A percentile compares a stretch with the other conserved stretches of the same genome.
Conservation (phyloP, 306 rosid genomes). For the Comarum palustre region DNA sequence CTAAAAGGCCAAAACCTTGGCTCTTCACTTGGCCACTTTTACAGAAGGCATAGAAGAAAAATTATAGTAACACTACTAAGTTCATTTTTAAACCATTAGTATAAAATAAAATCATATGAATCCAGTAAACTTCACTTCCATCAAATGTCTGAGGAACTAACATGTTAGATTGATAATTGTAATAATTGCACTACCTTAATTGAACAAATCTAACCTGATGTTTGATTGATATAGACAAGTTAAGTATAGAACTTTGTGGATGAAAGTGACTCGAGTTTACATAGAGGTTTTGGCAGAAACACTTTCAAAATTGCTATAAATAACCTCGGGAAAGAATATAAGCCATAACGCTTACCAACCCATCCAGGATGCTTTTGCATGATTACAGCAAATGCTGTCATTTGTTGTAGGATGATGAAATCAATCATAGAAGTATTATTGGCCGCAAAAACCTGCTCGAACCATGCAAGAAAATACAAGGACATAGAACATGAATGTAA, state of each 20-base stretch:
- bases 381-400: slow-evolving; percentile 97
- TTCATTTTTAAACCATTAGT: background rate
- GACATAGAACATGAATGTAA: slow-evolving; percentile 12
- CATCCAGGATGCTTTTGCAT: slow-evolving; percentile 99
- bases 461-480: slow-evolving; percentile 18
- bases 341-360: slow-evolving; percentile 72
- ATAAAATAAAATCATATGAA: background rate
- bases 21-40: background rate
- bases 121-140: slow-evolving; percentile 1
- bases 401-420: slow-evolving; percentile 91
- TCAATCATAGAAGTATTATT: slow-evolving; percentile 97
- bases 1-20: background rate
- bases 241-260: background rate
- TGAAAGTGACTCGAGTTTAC: background rate
- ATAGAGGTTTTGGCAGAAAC: slow-evolving; percentile 6
- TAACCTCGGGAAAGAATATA: background rate
- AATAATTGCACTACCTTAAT: background rate
- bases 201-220: background rate
- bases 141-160: background rate
- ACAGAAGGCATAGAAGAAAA: background rate
- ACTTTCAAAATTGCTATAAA: background rate
- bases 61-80: background rate
- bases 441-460: slow-evolving; percentile 86
- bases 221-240: background rate
- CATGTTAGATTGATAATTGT: background rate